phyloP scores from a whole-genome alignment of 2,329 filamentous ascomycete species.

The Chrysosporium queenslandicum region DNA sequence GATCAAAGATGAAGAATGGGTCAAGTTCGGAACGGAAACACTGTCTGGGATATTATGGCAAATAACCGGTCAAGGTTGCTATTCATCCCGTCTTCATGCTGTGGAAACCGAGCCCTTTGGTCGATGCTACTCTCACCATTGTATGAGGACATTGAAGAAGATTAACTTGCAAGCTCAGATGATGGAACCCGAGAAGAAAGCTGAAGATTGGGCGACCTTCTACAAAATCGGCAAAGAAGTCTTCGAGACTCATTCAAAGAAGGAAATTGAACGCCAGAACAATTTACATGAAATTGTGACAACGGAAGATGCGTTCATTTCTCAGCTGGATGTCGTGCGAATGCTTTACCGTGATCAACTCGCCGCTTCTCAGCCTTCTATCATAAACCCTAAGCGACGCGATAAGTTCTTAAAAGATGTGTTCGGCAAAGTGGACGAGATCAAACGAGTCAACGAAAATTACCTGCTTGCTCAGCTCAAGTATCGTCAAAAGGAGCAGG shows the following conservation, averaged over 20 bases:
- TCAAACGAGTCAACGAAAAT: slow-evolving; percentile 86
- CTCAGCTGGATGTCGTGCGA: slow-evolving; percentile 74
- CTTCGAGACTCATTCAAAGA: slow-evolving; percentile 60
- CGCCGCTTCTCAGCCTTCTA: slow-evolving; percentile 59
- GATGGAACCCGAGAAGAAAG: slow-evolving; percentile 57
- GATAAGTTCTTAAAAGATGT: slow-evolving; percentile 73
- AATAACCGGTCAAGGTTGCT: slow-evolving; percentile 82
- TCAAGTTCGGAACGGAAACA: slow-evolving; percentile 72
- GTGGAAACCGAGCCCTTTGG: slow-evolving; percentile 51
- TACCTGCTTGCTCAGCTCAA: slow-evolving; percentile 87
- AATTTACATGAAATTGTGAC: slow-evolving; percentile 91
- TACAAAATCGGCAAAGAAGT: slow-evolving; percentile 74
- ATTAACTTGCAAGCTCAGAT: slow-evolving; percentile 71
- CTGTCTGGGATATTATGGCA: slow-evolving; percentile 91
- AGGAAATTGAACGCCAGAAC: slow-evolving; percentile 88
- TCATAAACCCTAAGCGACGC: slow-evolving; percentile 68
- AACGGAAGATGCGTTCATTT: slow-evolving; percentile 83
- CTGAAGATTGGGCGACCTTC: slow-evolving; percentile 80
- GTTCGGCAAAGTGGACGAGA: slow-evolving; percentile 81
- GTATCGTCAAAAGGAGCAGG: slow-evolving; percentile 92
- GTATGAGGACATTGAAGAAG: slow-evolving; percentile 87
- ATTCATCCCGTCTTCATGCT: slow-evolving; percentile 70
- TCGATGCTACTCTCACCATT: slow-evolving; percentile 88
- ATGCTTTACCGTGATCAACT: slow-evolving; percentile 78
- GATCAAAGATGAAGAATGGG: slow-evolving; percentile 89